phyloP scores from a whole-genome alignment of 2,329 filamentous ascomycete species.

The Phaeosphaeriaceae sp. region DNA sequence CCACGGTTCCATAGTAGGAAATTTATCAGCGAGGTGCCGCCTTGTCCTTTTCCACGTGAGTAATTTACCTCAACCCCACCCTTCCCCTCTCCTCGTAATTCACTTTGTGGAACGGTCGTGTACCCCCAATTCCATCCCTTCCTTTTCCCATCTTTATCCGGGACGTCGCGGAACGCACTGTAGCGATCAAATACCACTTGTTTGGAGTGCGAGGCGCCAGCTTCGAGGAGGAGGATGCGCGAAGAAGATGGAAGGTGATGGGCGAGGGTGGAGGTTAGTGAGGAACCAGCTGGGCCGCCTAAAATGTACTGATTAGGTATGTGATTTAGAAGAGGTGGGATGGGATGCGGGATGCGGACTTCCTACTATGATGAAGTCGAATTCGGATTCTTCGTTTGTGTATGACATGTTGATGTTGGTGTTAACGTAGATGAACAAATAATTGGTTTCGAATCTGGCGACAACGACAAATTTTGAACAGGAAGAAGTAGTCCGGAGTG shows the following conservation, averaged over 20 bases:
- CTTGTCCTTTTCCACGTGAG: background rate
- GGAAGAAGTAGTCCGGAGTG: no score
- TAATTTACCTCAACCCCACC: background rate
- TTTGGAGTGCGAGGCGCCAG: background rate
- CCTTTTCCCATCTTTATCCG: background rate
- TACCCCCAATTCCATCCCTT: constrained; percentile 3
- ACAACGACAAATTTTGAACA: no score
- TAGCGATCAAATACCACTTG: constrained; percentile 2
- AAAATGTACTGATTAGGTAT: no score
- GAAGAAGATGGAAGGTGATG: constrained; percentile 67
- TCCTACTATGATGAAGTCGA: constrained; percentile 2
- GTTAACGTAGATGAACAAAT: no score
- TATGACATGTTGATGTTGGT: no score
- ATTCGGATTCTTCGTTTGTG: background rate
- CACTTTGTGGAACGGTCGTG: background rate
- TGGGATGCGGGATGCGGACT: background rate
- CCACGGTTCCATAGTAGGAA: constrained; percentile 3
- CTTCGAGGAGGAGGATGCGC: constrained; percentile 8
- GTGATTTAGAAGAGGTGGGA: background rate
- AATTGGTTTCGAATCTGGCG: no score
- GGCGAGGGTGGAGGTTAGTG: background rate
- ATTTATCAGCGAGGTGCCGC: constrained; percentile 6
- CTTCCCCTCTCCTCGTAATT: background rate
- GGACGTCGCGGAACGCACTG: background rate
- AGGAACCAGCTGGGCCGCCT: background rate